Evolutionary conservation across 352 stramenopile genomes (phyloP).

Genomic region (Phytophthora colocasiae): DNA sequence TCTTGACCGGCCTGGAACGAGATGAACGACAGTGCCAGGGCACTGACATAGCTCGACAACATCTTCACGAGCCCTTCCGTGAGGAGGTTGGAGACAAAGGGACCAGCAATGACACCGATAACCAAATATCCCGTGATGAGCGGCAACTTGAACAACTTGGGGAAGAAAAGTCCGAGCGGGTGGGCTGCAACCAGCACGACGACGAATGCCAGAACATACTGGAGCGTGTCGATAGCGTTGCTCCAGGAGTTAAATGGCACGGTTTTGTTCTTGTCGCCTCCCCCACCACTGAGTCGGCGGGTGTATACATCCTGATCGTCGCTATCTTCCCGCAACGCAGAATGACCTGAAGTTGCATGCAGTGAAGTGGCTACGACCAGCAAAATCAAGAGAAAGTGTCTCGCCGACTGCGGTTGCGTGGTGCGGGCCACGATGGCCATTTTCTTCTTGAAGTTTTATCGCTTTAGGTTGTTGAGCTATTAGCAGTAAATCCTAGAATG

Average conservation of each 20-base stretch:
- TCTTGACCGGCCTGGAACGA: conserved; percentile 76
- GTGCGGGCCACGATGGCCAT: conserved; percentile 18
- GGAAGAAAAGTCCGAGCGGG: conserved; percentile 67
- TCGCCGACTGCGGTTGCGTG: conserved; percentile 12
- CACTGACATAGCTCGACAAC: conserved; percentile 59
- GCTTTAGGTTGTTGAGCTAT: conserved; percentile 11
- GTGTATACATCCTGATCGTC: conserved; percentile 11
- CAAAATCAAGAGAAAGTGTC: conserved; percentile 22
- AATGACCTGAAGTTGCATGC: conserved; percentile 21
- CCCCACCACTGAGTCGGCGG: conserved; percentile 26
- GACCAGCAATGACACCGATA: conserved; percentile 58
- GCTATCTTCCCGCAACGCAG: conserved; percentile 16
- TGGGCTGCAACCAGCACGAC: conserved; percentile 65
- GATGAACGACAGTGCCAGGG: conserved; percentile 73
- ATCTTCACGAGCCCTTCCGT: conserved; percentile 41
- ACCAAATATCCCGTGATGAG: conserved; percentile 77
- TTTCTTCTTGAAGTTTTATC: conserved; percentile 22
- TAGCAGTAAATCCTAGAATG: conserved; percentile 34
- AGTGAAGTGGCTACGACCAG: conserved; percentile 22
- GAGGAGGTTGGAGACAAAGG: conserved; percentile 62
- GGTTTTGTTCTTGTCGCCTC: conserved; percentile 34
- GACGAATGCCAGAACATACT: conserved; percentile 52
- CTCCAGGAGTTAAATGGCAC: conserved; percentile 56
- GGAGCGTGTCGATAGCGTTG: conserved; percentile 50
- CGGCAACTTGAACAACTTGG: conserved; percentile 58